A percentile compares a stretch with the other conserved stretches of the same genome.
These are phyloP conservation scores for Quercus rubra DNA, from an alignment of 306 rosid genomes.

Conservation along the genomic window DNA sequence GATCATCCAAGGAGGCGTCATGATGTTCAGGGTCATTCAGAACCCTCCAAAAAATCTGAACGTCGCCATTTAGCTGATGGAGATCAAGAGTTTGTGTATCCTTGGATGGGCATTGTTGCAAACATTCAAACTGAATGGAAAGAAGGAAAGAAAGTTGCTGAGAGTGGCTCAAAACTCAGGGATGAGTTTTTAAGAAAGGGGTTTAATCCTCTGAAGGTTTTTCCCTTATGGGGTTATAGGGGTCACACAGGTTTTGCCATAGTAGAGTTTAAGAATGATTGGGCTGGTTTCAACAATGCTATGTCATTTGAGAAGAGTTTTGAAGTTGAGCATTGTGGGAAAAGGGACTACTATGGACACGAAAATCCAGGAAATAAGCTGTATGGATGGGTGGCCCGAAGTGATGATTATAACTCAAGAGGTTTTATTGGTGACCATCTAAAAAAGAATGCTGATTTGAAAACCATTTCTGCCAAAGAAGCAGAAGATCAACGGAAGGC, in stretches of 20 bases:
- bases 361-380: constrained; percentile 35
- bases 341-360: constrained; percentile 31
- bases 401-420: constrained; percentile 23
- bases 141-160: constrained; percentile 50
- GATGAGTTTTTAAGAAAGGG: constrained; percentile 53
- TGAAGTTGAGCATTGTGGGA: constrained; percentile 45
- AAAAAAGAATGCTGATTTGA: constrained; percentile 30
- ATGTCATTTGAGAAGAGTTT: constrained; percentile 64
- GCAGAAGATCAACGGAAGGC: constrained; percentile 34
- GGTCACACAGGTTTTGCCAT: constrained; percentile 82
- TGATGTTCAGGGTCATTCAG: neutral
- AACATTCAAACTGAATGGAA: constrained; percentile 49
- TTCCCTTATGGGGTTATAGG: constrained; percentile 48
- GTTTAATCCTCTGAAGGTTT: constrained; percentile 64
- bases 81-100: constrained; percentile 56
- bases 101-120: constrained; percentile 69
- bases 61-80: neutral
- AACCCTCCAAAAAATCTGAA: constrained; percentile 14
- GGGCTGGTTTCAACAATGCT: constrained; percentile 73
- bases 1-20: too few species aligned
- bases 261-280: constrained; percentile 54
- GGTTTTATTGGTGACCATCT: constrained; percentile 31
- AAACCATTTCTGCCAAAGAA: constrained; percentile 41
- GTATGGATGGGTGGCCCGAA: constrained; percentile 66
- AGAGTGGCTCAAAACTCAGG: constrained; percentile 59